A percentile compares a stretch with the other conserved stretches of the same genome.
phyloP scores from a whole-genome alignment of 768 basidiomycete species.

The Calocybe indica region DNA sequence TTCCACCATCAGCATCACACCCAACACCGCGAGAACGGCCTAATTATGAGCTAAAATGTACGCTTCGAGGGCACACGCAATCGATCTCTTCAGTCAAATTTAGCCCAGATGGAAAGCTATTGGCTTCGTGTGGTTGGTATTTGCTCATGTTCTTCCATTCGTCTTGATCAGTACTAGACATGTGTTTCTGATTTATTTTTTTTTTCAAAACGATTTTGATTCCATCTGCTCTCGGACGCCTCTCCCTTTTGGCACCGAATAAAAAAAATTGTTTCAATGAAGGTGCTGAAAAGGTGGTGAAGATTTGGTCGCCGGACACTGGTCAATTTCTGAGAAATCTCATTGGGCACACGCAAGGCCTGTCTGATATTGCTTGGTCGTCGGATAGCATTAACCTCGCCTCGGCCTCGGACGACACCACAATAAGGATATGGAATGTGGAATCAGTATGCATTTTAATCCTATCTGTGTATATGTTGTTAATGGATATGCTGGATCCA shows the following conservation, averaged over 20 bases:
- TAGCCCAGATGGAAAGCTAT: conserved; percentile 77
- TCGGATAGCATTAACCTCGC: conserved; percentile 78
- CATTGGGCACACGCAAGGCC: conserved; percentile 71
- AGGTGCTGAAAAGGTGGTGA: conserved; percentile 76
- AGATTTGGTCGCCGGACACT: conserved; percentile 80
- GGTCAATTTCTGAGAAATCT: conserved; percentile 73
- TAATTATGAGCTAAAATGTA: conserved; percentile 65
- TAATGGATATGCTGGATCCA: not conserved
- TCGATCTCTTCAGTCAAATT: conserved; percentile 90
- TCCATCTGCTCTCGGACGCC: no score
- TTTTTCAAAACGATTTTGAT: no score
- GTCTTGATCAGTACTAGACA: no score
- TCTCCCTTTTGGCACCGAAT: not conserved
- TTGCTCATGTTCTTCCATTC: conserved; percentile 8
- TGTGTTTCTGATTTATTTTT: no score
- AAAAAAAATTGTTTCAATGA: conserved; percentile 1
- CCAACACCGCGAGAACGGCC: conserved; percentile 46
- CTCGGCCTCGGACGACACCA: conserved; percentile 89
- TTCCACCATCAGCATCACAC: conserved; percentile 24
- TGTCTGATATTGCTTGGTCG: conserved; percentile 90
- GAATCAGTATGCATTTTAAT: conserved; percentile 48
- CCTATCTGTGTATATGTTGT: conserved; percentile 5
- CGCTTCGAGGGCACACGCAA: conserved; percentile 70
- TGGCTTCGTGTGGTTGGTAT: conserved; percentile 82
- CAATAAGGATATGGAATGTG: conserved; percentile 85